These are phyloP conservation scores for Pseudofabraea citricarpa DNA, from an alignment of 2,329 filamentous ascomycete genomes.

Conservation along the genomic window DNA sequence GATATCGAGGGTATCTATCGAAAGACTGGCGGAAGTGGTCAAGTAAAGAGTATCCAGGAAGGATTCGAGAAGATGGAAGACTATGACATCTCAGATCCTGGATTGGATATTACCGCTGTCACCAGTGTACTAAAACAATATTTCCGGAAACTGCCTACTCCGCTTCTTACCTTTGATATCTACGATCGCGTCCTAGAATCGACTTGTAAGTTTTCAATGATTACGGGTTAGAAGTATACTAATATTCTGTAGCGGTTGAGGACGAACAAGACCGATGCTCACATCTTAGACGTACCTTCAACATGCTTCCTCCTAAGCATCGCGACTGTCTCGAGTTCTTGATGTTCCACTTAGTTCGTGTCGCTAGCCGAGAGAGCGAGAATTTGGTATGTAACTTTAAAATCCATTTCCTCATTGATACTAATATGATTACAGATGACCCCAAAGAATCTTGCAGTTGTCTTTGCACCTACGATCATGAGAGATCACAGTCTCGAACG, in stretches of 20 bases:
- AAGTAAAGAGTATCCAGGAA: constrained; percentile 84
- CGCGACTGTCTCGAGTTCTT: constrained; percentile 88
- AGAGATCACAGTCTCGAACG: constrained; percentile 82
- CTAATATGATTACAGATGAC: constrained; percentile 65
- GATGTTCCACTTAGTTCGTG: constrained; percentile 85
- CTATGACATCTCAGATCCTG: constrained; percentile 89
- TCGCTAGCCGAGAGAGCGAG: constrained; percentile 75
- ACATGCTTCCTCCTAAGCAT: constrained; percentile 76
- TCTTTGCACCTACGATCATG: constrained; percentile 98
- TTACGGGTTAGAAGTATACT: constrained; percentile 8
- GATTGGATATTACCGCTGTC: constrained; percentile 92
- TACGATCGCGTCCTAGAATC: constrained; percentile 88
- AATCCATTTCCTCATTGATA: not conserved
- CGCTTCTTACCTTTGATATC: constrained; percentile 85
- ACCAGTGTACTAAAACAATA: constrained; percentile 97
- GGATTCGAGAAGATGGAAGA: constrained; percentile 85
- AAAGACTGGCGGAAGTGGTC: constrained; percentile 90
- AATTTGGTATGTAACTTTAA: constrained; percentile 63
- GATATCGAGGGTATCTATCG: constrained; percentile 96
- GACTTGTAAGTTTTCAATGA: constrained; percentile 48
- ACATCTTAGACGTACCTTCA: constrained; percentile 69
- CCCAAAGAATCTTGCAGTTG: constrained; percentile 89
- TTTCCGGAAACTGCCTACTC: constrained; percentile 86
- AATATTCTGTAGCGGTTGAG: constrained; percentile 49
- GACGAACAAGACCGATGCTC: constrained; percentile 63